Base-by-base conservation (phyloP, 805 yeast species). In the Hanseniaspora pseudoguilliermondii region DNA sequence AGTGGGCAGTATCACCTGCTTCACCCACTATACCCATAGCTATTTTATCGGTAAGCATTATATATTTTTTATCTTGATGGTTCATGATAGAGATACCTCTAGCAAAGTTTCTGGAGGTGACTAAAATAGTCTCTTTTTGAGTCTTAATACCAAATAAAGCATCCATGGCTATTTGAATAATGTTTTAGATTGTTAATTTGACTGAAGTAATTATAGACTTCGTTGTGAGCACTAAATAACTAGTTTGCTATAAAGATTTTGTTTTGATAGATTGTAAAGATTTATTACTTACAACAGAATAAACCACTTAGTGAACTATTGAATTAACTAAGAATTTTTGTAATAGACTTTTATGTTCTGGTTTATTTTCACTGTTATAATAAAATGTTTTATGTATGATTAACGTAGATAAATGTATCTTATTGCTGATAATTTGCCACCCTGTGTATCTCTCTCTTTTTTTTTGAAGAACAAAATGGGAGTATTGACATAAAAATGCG, bases 1-100 rank as follows among this genome's bases (percentile, higher is more conserved):
- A 93, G 67, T 90, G 93, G 7, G 84, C 88, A 57, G 97, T 86
- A 67, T 93, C 98, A 59, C 98, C 98, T 3, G 96, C 78, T 68
- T 93, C 98, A 57, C 98, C 98, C 1, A 95, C 84, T 72, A 73
- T 90, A 44, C 97, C 96, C 73, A 93, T 76, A 62, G 90, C 73
- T 54, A 86, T 79, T 66, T 84, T 91, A 40, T 81, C 77, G 62
- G 86, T 86, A 63, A 91, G 75, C 34, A 69, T 71, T 61, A 90
- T 73, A 10, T 95, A 86, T 72, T 88, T 88, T 70, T 84, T 89
- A 69, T 88, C 96, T 49, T 77, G 75, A 53, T 79, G 81, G 65
- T 86, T 86, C 61, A 88, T 71, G 51, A 88, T 78, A 15, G 95
- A 83, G 55, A 89, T 84, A 57, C 96, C 96, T 62, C 98, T 79